Evolutionary conservation across 345 rosid genomes (phyloP).

Genomic region (Fremontodendron californicum): DNA sequence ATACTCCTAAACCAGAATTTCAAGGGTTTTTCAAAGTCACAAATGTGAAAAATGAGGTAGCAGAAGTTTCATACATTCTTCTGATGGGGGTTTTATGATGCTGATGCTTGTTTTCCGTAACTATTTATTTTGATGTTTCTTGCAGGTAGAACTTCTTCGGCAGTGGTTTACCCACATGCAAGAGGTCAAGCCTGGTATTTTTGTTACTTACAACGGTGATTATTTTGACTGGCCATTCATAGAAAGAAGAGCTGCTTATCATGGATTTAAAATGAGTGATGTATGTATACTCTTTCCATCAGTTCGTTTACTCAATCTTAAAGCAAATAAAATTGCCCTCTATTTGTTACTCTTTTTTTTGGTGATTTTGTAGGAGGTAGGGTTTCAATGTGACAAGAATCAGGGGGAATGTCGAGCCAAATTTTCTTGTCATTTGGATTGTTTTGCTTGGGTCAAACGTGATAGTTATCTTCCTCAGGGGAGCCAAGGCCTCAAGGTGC

Average conservation of each 20-base stretch:
- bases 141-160: constrained; percentile 76
- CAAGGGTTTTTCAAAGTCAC: constrained; percentile 85
- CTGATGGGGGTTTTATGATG: neutral
- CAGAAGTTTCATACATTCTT: constrained; percentile 13
- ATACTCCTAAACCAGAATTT: constrained; percentile 95
- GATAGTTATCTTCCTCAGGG: constrained; percentile 99
- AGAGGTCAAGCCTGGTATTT: constrained; percentile 90
- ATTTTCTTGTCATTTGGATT: constrained; percentile 94
- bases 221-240: constrained; percentile 97
- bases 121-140: constrained; percentile 23
- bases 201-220: constrained; percentile 95
- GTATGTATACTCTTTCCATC: constrained; percentile 37
- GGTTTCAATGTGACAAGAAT: constrained; percentile 79
- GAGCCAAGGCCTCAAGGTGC: constrained; percentile 95
- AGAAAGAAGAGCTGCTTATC: constrained; percentile 90
- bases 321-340: neutral
- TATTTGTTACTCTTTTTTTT: constrained; percentile 9
- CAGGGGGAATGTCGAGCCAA: constrained; percentile 97
- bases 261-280: constrained; percentile 77
- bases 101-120: constrained; percentile 1
- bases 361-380: constrained; percentile 58
- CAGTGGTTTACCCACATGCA: constrained; percentile 92
- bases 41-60: constrained; percentile 81
- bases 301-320: constrained; percentile 8
- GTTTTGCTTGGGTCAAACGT: constrained; percentile 99